Evolutionary conservation across 139 green algal genomes (phyloP), one percentile per base, ranked within the genome.

Genomic region (Volvox africanus): DNA sequence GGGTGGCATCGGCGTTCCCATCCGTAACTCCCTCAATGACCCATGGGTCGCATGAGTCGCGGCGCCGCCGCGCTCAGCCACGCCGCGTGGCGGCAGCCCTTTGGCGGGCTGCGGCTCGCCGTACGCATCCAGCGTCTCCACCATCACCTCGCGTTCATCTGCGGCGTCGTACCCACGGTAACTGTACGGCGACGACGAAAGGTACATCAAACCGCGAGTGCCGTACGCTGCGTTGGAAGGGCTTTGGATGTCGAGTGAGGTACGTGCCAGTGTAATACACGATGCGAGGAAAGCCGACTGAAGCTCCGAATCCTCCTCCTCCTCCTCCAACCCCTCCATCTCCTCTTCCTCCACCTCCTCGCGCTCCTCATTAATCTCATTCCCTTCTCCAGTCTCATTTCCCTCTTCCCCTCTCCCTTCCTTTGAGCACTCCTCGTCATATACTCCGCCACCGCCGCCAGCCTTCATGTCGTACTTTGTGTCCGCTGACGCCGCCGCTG

Each of bases 261-360:
- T 90, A 0, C 86, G 32, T 2, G 75, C 32, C 22, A 78, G 24
- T 55, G 55, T 85, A 61, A 90, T 77, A 76, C 86, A 90, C 22
- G 86, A 90, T 19, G 86, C 61, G 21, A 90, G 75, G 75, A 90
- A 90, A 16, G 86, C 86, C 1, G 55, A 78, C 32, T 90, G 86
- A 20, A 90, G 30, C 73, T 90, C 86, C 37, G 68, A 88, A 13
- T 88, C 82, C 11, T 80, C 35, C 2, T 67, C 65, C 2, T 79
- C 65, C 65, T 62, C 32, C 82, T 79, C 65, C 33, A 18, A 61
- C 24, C 36, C 65, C 33, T 65, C 82, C 36, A 36, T 62, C 12
- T 11, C 65, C 32, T 36, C 30, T 21, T 67, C 65, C 1, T 35
- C 82, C 32, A 77, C 82, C 82, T 87, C 82, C 28, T 16, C 61